Evolutionary conservation across 2,329 filamentous ascomycete species (phyloP).

Genomic region (Arthroderma sp.): DNA sequence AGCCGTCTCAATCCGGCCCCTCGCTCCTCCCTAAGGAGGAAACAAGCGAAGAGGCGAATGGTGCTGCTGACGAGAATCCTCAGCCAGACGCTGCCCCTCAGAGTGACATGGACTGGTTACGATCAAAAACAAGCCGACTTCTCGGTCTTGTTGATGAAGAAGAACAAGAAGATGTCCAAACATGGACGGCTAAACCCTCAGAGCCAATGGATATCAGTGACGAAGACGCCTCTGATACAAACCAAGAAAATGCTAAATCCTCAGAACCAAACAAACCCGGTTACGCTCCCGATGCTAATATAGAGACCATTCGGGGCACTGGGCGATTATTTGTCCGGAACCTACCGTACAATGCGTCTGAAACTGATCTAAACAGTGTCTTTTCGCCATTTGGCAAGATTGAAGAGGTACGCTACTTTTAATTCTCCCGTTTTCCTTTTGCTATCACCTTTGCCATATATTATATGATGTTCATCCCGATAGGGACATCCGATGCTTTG

Average conservation of each 20-base stretch:
- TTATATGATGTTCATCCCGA: conserved; percentile 88
- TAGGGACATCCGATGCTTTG: conserved; percentile 99
- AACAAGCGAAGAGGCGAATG: not conserved
- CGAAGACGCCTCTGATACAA: conserved; percentile 13
- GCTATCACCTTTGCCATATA: conserved; percentile 8
- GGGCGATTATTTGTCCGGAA: conserved; percentile 81
- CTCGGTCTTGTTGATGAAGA: conserved; percentile 71
- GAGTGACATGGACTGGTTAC: conserved; percentile 81
- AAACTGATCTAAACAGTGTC: conserved; percentile 59
- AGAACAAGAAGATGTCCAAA: conserved; percentile 11
- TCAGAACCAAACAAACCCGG: conserved; percentile 17
- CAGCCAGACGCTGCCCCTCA: conserved; percentile 20
- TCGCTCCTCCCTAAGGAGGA: not conserved
- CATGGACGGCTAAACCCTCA: conserved; percentile 4
- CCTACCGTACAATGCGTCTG: conserved; percentile 63
- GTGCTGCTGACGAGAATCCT: conserved; percentile 10
- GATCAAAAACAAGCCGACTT: conserved; percentile 73
- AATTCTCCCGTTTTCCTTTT: conserved; percentile 7
- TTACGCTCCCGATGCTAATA: conserved; percentile 30
- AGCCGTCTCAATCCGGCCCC: not conserved
- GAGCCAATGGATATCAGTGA: not conserved
- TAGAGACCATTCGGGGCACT: conserved; percentile 55
- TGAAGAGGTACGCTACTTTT: conserved; percentile 62
- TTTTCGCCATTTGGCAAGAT: conserved; percentile 61
- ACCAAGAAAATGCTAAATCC: conserved; percentile 7